phyloP scores from a whole-genome alignment of 495 filamentous ascomycete genomes.

The Xylaria flabelliformis region DNA sequence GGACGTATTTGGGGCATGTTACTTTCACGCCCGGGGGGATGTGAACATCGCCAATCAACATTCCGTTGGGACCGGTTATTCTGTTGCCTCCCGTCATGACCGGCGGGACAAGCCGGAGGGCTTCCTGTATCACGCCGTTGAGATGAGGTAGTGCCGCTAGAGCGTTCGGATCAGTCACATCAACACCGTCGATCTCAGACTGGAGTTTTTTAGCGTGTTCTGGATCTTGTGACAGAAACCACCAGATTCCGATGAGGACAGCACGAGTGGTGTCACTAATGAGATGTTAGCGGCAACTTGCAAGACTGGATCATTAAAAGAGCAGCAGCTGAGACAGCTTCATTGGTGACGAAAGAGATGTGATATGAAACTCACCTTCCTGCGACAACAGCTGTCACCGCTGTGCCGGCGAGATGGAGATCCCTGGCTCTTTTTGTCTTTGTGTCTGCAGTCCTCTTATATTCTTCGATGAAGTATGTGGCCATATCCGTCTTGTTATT shows the following conservation, averaged over 20 bases:
- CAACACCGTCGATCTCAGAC: conserved; percentile 18
- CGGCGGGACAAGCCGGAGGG: conserved; percentile 27
- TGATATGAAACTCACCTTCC: conserved; percentile 27
- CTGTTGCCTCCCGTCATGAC: conserved; percentile 28
- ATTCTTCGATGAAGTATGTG: conserved; percentile 30
- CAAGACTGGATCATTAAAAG: neutral
- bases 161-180: conserved; percentile 17
- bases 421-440: conserved; percentile 27
- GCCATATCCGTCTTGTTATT: conserved; percentile 29
- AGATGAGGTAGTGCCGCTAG: conserved; percentile 28
- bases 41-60: conserved; percentile 23
- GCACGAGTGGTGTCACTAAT: conserved; percentile 28
- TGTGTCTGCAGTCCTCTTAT: conserved; percentile 16
- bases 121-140: conserved; percentile 28
- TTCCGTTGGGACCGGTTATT: conserved; percentile 30
- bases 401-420: conserved; percentile 29
- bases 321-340: neutral
- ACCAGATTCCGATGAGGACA: conserved; percentile 25
- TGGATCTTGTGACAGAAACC: conserved; percentile 30
- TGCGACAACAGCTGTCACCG: conserved; percentile 34
- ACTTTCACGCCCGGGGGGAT: conserved; percentile 32
- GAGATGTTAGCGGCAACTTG: neutral
- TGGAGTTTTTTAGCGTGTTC: conserved; percentile 28
- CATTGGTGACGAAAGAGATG: neutral
- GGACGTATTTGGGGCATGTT: conserved; percentile 29